Percentiles rank a stretch among this genome's conserved stretches.
Evolutionary conservation across 768 basidiomycete genomes (phyloP).

Genomic region (Mycena vitilis): DNA sequence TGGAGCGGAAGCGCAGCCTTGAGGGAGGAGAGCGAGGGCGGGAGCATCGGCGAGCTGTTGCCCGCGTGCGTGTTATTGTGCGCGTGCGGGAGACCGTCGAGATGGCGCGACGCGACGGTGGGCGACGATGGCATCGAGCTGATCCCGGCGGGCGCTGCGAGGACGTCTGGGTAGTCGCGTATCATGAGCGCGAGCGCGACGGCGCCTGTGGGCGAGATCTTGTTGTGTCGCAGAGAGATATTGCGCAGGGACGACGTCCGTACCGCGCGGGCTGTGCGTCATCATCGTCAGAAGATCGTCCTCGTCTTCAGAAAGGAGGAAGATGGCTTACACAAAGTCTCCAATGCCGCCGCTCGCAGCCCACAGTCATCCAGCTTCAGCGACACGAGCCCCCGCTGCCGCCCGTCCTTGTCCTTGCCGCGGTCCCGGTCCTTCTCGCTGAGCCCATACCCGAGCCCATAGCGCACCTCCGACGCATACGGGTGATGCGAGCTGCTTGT

Average conservation of each 20-base stretch:
- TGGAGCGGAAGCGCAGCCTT: slow-evolving; percentile 44
- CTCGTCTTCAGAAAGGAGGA: background rate
- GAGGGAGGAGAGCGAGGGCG: slow-evolving; percentile 38
- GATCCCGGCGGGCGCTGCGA: slow-evolving; percentile 47
- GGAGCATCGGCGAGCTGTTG: slow-evolving; percentile 46
- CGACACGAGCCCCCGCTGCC: slow-evolving; percentile 67
- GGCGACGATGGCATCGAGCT: slow-evolving; percentile 52
- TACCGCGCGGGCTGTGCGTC: slow-evolving; percentile 75
- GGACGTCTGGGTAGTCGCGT: slow-evolving; percentile 91
- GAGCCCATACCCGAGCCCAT: slow-evolving; percentile 31
- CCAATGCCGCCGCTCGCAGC: slow-evolving; percentile 78
- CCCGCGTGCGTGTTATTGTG: slow-evolving; percentile 23
- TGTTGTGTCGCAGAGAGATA: slow-evolving; percentile 90
- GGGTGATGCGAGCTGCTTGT: background rate
- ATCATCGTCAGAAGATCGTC: background rate
- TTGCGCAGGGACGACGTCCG: slow-evolving; percentile 88
- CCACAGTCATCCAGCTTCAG: slow-evolving; percentile 91
- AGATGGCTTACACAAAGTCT: slow-evolving; percentile 77
- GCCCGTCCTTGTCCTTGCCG: background rate
- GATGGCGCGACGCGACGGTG: slow-evolving; percentile 34
- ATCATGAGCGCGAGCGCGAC: slow-evolving; percentile 97
- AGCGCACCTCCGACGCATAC: slow-evolving; percentile 25
- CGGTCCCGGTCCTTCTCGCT: slow-evolving; percentile 9
- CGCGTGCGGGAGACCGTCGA: background rate
- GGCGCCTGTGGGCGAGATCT: slow-evolving; percentile 85